Percentiles rank a stretch among this genome's conserved stretches.
phyloP scores from a whole-genome alignment of 2,329 filamentous ascomycete species.

The Chrysosporium queenslandicum region DNA sequence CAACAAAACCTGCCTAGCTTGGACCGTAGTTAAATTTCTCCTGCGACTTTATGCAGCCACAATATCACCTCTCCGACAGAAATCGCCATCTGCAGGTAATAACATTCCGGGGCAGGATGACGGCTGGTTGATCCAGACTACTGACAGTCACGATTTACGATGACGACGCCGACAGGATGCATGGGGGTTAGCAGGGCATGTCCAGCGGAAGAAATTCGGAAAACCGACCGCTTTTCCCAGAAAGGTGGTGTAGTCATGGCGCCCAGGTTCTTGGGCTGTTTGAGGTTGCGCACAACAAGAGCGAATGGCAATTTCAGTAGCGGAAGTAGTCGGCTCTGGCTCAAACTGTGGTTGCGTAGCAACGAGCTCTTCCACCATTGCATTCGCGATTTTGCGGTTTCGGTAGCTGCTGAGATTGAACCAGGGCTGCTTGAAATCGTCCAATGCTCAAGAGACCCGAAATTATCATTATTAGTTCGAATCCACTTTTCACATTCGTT shows the following conservation, averaged over 20 bases:
- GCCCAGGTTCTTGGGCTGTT: background rate
- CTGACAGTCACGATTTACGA: background rate
- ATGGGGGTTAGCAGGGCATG: background rate
- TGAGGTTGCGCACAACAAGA: background rate
- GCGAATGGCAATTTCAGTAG: background rate
- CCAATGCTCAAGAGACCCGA: too few relatives aligned
- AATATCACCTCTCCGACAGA: background rate
- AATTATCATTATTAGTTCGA: background rate
- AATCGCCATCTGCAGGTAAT: background rate
- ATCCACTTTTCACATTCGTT: background rate
- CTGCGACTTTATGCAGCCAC: conserved; percentile 5
- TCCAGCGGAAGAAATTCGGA: background rate
- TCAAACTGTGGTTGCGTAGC: background rate
- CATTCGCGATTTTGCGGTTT: background rate
- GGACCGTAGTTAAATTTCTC: background rate
- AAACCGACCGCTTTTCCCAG: background rate
- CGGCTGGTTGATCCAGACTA: background rate
- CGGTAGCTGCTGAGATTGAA: background rate
- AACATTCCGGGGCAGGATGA: background rate
- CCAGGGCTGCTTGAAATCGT: background rate
- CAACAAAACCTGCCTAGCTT: background rate
- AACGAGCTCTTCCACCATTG: background rate
- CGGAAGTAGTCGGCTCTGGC: too few relatives aligned
- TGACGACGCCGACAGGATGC: background rate
- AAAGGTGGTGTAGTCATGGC: background rate